Evolutionary conservation across 257 asterid species (phyloP).

Genomic region (Penstemon newberryi): DNA sequence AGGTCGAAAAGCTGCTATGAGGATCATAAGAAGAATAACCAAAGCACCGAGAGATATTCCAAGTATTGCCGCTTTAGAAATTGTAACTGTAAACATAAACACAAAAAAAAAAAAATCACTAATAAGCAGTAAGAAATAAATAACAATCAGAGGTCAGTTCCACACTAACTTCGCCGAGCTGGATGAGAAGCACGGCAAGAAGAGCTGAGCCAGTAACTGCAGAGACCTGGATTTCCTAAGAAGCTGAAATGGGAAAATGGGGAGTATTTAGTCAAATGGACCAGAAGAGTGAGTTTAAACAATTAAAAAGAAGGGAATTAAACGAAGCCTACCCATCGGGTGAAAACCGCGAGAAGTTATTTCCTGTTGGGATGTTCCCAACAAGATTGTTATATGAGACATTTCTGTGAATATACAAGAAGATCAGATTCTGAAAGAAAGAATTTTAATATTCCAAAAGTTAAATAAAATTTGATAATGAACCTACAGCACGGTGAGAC

Average conservation of each 20-base stretch:
- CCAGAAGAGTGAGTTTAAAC: background rate
- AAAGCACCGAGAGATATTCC: constrained; percentile 90
- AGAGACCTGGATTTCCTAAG: constrained; percentile 79
- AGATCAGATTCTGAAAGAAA: constrained; percentile 7
- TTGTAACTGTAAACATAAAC: constrained; percentile 45
- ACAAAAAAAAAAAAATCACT: background rate
- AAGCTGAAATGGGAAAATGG: constrained; percentile 41
- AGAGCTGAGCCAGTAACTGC: constrained; percentile 79
- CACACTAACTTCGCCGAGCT: constrained; percentile 57
- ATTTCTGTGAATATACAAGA: constrained; percentile 47
- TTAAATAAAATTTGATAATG: background rate
- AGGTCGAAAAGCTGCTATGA: constrained; percentile 81
- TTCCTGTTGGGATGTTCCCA: constrained; percentile 80
- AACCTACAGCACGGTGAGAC: constrained; percentile 78
- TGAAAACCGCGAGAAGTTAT: constrained; percentile 83
- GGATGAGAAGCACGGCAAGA: constrained; percentile 59
- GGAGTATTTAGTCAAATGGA: background rate
- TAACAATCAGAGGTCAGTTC: background rate
- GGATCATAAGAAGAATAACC: constrained; percentile 77
- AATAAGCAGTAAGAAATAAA: background rate
- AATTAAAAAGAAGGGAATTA: background rate
- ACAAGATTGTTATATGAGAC: constrained; percentile 79
- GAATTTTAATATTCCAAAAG: background rate
- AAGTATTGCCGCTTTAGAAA: constrained; percentile 92
- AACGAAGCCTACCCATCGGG: constrained; percentile 59